phyloP scores from a whole-genome alignment of 805 yeast genomes.

The Pichia insulana region DNA sequence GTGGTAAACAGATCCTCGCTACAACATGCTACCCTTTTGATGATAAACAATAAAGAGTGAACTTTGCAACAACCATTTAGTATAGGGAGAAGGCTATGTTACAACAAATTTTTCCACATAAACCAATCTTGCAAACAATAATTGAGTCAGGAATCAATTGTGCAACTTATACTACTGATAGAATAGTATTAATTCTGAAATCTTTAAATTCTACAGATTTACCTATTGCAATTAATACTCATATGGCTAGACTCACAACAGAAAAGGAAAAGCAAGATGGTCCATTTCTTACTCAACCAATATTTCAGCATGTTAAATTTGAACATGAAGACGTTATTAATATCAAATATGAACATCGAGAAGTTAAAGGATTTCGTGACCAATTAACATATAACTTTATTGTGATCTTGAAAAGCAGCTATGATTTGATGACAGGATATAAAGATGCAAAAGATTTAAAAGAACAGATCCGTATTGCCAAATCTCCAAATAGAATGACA shows the following conservation, averaged over 20 bases:
- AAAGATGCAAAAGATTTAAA: slow-evolving; percentile 39
- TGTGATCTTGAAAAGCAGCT: slow-evolving; percentile 20
- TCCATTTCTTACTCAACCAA: slow-evolving; percentile 22
- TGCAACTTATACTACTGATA: not conserved
- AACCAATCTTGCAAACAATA: no score
- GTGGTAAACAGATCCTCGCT: no score
- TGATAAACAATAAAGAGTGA: no score
- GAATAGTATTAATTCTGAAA: not conserved
- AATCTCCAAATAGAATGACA: slow-evolving; percentile 42
- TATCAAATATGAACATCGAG: slow-evolving; percentile 44
- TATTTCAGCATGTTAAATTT: slow-evolving; percentile 39
- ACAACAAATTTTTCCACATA: no score
- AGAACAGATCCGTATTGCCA: slow-evolving; percentile 20
- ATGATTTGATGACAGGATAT: slow-evolving; percentile 60
- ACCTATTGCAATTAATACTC: slow-evolving; percentile 12
- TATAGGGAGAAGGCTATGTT: no score
- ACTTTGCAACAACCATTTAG: no score
- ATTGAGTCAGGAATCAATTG: not conserved
- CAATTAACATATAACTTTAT: slow-evolving; percentile 42
- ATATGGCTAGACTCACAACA: slow-evolving; percentile 10
- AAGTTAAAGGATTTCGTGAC: slow-evolving; percentile 41
- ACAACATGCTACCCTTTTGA: no score
- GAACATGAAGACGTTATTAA: slow-evolving; percentile 29
- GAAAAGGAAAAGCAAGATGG: slow-evolving; percentile 12
- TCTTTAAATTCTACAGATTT: slow-evolving; percentile 1